Conservation (phyloP, 2,329 filamentous ascomycete genomes). For the Aspergillus piperis region DNA sequence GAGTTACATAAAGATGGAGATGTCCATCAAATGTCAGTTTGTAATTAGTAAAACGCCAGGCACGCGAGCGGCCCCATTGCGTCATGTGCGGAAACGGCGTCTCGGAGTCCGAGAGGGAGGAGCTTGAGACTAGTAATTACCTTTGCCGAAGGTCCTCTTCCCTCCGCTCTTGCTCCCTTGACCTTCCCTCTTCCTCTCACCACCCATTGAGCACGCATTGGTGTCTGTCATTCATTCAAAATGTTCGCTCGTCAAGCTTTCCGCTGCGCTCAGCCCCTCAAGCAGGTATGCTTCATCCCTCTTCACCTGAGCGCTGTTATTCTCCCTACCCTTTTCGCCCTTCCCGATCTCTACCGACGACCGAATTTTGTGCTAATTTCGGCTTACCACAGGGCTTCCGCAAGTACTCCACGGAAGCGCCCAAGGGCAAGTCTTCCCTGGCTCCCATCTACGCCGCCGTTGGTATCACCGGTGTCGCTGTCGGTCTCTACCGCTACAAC, state of each 20-base stretch:
- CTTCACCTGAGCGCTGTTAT: background rate
- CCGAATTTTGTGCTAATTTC: slow-evolving; percentile 10
- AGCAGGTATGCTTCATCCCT: slow-evolving; percentile 55
- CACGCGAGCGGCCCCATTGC: slow-evolving; percentile 25
- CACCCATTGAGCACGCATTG: slow-evolving; percentile 20
- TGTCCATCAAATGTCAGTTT: too few relatives aligned
- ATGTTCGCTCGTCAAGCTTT: slow-evolving; percentile 71
- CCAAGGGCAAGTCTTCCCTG: slow-evolving; percentile 58
- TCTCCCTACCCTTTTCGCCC: background rate
- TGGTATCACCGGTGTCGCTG: slow-evolving; percentile 48
- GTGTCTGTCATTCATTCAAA: slow-evolving; percentile 33
- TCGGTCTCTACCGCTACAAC: slow-evolving; percentile 59
- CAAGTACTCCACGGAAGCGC: slow-evolving; percentile 69
- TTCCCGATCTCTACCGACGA: background rate
- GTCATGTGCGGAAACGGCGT: slow-evolving; percentile 27
- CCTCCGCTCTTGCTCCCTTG: background rate
- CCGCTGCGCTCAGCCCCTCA: slow-evolving; percentile 65
- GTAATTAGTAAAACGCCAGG: slow-evolving; percentile 7
- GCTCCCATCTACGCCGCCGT: slow-evolving; percentile 56
- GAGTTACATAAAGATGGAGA: too few relatives aligned
- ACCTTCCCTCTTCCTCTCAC: slow-evolving; percentile 19
- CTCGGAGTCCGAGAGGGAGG: slow-evolving; percentile 18
- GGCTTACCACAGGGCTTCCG: slow-evolving; percentile 57
- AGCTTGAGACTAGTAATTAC: slow-evolving; percentile 9
- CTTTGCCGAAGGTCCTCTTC: slow-evolving; percentile 1